Conservation (phyloP, 768 basidiomycete species). For the Lentinula guzmanii region DNA sequence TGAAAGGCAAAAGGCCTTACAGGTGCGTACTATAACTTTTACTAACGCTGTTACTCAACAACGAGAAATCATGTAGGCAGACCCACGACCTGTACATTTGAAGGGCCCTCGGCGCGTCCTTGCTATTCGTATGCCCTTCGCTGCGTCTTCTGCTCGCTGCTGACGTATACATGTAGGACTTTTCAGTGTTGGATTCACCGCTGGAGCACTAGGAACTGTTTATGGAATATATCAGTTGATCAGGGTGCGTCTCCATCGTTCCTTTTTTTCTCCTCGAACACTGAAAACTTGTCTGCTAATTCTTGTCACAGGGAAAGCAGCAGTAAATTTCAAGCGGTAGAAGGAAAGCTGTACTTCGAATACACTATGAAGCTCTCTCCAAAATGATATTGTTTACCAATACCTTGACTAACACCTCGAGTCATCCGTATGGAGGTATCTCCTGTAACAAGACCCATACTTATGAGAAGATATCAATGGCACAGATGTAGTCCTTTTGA, state of each 20-base stretch:
- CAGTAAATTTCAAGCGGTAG: background rate
- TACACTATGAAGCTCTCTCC: background rate
- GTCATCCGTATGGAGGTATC: background rate
- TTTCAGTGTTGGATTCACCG: conserved; percentile 47
- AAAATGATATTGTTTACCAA: background rate
- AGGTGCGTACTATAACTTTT: conserved; percentile 36
- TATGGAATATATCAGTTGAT: conserved; percentile 45
- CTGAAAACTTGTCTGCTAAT: background rate
- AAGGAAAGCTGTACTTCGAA: background rate
- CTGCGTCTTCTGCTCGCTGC: background rate
- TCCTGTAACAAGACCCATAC: background rate
- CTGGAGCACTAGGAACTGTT: conserved; percentile 47
- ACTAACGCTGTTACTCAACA: background rate
- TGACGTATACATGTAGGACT: conserved; percentile 30
- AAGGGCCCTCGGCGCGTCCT: conserved; percentile 55
- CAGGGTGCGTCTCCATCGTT: conserved; percentile 26
- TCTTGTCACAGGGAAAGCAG: background rate
- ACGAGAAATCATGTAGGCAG: conserved; percentile 22
- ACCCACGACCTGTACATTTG: conserved; percentile 49
- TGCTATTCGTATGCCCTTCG: conserved; percentile 49
- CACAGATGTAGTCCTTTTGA: too few species aligned
- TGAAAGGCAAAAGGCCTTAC: conserved; percentile 60
- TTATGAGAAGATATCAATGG: background rate
- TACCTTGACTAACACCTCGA: background rate
- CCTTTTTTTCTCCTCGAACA: background rate